Conservation (phyloP, 225 moss, liverwort and hornwort genomes). For the Takakia lepidozioides region DNA sequence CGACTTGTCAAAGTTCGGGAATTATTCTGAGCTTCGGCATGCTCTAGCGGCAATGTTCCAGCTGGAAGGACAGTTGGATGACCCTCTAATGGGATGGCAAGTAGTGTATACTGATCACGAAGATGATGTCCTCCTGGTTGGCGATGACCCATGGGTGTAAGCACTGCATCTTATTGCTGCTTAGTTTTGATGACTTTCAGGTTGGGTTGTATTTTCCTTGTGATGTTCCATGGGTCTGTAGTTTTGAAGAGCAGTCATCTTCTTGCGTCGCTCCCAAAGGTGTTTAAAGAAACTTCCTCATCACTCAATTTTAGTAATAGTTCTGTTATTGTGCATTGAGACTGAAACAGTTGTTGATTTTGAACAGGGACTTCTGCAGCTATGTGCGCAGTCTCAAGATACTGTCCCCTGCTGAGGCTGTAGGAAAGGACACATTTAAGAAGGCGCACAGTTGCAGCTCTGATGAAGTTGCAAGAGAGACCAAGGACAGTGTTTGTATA, state of each 20-base stretch:
- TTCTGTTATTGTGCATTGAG: neutral
- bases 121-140: slow-evolving; percentile 48
- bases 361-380: slow-evolving; percentile 42
- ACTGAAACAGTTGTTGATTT: neutral
- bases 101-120: slow-evolving; percentile 52
- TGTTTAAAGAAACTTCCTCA: neutral
- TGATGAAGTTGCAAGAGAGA: too few relatives aligned
- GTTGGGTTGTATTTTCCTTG: neutral
- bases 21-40: slow-evolving; percentile 26
- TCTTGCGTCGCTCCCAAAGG: neutral
- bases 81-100: slow-evolving; percentile 30
- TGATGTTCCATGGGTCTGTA: neutral
- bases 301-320: neutral
- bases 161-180: slow-evolving; percentile 1
- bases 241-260: neutral
- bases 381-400: slow-evolving; percentile 2
- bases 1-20: slow-evolving; percentile 41
- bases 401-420: too few relatives aligned
- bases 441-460: too few relatives aligned
- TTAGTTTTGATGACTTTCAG: neutral
- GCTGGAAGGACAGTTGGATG: slow-evolving; percentile 42
- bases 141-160: slow-evolving; percentile 61
- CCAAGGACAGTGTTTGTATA: too few relatives aligned
- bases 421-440: too few relatives aligned
- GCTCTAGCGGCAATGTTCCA: slow-evolving; percentile 34